A percentile compares a stretch with the other conserved stretches of the same genome.
These are phyloP conservation scores for Globisporangium emineosum DNA, from an alignment of 352 stramenopile genomes.

Conservation along the genomic window DNA sequence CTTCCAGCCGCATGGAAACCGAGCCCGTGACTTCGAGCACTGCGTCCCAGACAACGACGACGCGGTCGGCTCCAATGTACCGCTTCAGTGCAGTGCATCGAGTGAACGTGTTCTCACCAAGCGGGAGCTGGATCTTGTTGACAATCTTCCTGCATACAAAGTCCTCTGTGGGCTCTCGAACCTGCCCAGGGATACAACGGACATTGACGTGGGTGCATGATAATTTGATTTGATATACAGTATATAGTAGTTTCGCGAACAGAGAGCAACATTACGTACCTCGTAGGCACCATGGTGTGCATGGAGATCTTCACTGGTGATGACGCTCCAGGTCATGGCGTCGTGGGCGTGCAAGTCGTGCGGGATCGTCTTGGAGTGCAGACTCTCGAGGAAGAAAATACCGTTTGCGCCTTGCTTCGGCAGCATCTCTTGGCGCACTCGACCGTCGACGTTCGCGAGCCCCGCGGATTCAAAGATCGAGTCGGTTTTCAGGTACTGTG, in stretches of 20 bases:
- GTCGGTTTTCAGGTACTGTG: conserved; percentile 27
- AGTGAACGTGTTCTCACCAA: conserved; percentile 6
- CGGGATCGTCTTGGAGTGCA: background rate
- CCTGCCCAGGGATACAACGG: background rate
- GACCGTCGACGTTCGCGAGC: conserved; percentile 24
- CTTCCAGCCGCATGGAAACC: conserved; percentile 13
- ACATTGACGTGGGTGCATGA: no score
- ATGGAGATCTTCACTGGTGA: background rate
- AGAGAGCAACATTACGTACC: no score
- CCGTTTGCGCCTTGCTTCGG: conserved; percentile 5
- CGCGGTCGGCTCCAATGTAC: conserved; percentile 4
- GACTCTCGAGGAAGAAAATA: conserved; percentile 23
- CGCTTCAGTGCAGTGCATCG: conserved; percentile 6
- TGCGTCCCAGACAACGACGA: conserved; percentile 9
- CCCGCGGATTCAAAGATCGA: conserved; percentile 23
- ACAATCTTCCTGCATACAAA: conserved; percentile 8
- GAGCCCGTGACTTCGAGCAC: conserved; percentile 9
- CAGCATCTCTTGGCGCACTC: conserved; percentile 2
- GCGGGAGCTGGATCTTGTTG: conserved; percentile 2
- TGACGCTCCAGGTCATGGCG: background rate
- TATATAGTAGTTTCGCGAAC: no score
- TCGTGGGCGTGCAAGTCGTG: background rate
- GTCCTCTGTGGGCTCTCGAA: conserved; percentile 7
- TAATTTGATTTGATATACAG: no score
- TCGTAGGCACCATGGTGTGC: conserved; percentile 1